phyloP scores from a whole-genome alignment of 2,329 filamentous ascomycete species.

The Tolypocladium ovalisporum region DNA sequence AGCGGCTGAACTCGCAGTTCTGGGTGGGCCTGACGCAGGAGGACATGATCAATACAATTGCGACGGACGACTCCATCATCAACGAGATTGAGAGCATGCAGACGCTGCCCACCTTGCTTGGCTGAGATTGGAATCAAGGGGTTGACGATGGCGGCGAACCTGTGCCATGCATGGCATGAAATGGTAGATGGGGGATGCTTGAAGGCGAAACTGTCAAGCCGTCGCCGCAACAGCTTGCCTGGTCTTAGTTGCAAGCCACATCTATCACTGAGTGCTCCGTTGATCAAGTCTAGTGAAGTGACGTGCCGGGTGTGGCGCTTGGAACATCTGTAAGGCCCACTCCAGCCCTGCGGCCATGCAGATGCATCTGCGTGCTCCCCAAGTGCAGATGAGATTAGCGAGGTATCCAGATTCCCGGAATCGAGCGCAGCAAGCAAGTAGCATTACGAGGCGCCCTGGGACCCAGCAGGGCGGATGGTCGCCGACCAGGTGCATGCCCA shows the following conservation, averaged over 20 bases:
- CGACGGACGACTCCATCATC: slow-evolving; percentile 48
- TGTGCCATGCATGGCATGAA: background rate
- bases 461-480: background rate
- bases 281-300: background rate
- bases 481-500: background rate
- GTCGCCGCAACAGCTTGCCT: background rate
- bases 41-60: slow-evolving; percentile 43
- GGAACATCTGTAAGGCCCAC: background rate
- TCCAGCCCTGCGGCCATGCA: background rate
- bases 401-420: background rate
- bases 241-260: background rate
- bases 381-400: background rate
- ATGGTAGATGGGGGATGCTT: background rate
- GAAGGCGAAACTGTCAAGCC: background rate
- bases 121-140: slow-evolving; percentile 1
- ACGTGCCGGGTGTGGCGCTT: background rate
- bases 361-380: background rate
- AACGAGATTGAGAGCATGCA: slow-evolving; percentile 37
- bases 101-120: slow-evolving; percentile 8
- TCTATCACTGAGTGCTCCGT: background rate
- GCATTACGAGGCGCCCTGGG: background rate
- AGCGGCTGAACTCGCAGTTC: slow-evolving; percentile 39
- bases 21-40: slow-evolving; percentile 45
- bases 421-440: background rate
- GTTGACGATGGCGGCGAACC: background rate